A percentile compares a stretch with the other conserved stretches of the same genome.
Evolutionary conservation across 352 stramenopile species (phyloP).

Genomic region (Globisporangium cederbergense): DNA sequence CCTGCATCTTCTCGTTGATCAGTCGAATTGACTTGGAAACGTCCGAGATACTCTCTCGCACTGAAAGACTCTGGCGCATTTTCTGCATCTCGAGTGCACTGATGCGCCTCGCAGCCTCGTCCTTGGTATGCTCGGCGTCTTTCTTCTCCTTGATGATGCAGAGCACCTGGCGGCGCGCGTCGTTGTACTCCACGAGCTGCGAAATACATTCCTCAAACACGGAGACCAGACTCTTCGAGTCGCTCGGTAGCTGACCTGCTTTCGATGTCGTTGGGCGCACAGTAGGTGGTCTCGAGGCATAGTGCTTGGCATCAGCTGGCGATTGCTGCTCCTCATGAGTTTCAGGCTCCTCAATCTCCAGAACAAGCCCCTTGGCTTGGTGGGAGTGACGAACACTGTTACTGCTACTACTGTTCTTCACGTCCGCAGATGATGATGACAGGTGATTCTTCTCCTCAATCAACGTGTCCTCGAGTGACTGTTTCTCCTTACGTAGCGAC

Average conservation of each 20-base stretch:
- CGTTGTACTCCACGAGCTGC: conserved; percentile 56
- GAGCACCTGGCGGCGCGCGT: conserved; percentile 52
- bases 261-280: neutral
- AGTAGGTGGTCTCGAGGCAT: neutral
- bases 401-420: conserved; percentile 10
- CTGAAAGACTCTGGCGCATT: conserved; percentile 62
- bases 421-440: neutral
- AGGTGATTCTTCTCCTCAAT: conserved; percentile 30
- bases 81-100: conserved; percentile 84
- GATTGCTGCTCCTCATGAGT: conserved; percentile 10
- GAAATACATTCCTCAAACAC: conserved; percentile 54
- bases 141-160: conserved; percentile 68
- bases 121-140: conserved; percentile 48
- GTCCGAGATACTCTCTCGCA: conserved; percentile 76
- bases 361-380: conserved; percentile 6
- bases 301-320: conserved; percentile 8
- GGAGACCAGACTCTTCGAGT: neutral
- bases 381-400: conserved; percentile 9
- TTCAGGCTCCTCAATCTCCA: conserved; percentile 11
- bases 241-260: neutral
- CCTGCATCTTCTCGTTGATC: conserved; percentile 66
- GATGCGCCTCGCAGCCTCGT: conserved; percentile 47
- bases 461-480: conserved; percentile 53
- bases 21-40: conserved; percentile 51
- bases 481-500: conserved; percentile 47